Evolutionary conservation across 2,329 filamentous ascomycete genomes (phyloP).

Genomic region (Epichloe sp.): DNA sequence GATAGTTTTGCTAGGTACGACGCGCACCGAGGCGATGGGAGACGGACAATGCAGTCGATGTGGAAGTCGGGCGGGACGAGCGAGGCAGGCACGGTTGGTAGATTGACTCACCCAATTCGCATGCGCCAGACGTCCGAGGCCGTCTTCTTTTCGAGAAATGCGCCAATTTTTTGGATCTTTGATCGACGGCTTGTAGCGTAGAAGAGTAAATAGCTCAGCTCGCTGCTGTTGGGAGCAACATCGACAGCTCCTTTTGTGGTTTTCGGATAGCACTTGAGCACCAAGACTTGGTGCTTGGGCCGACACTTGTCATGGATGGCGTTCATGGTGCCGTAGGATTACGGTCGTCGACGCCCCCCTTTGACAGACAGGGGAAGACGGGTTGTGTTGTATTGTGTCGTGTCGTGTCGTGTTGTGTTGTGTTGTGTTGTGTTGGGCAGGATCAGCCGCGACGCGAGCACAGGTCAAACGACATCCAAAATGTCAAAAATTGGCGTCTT

Average conservation of each 20-base stretch:
- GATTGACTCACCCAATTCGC: conserved; percentile 58
- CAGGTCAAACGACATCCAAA: neutral
- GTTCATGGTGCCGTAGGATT: conserved; percentile 34
- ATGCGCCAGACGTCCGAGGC: conserved; percentile 81
- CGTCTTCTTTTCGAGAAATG: conserved; percentile 88
- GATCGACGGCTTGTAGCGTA: conserved; percentile 89
- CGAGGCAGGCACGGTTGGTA: neutral
- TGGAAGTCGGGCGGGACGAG: neutral
- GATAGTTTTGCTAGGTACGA: neutral
- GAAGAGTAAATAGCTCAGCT: conserved; percentile 92
- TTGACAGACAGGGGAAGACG: neutral
- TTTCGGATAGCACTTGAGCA: conserved; percentile 91
- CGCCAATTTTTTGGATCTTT: conserved; percentile 92
- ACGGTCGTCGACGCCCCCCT: neutral
- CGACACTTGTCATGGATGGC: conserved; percentile 57
- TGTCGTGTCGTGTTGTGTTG: neutral
- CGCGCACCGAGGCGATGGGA: neutral
- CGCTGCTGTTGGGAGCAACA: conserved; percentile 90
- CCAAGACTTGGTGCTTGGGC: conserved; percentile 91
- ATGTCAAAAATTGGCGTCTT: neutral
- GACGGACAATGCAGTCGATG: neutral
- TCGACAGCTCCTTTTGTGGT: conserved; percentile 84
- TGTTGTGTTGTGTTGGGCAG: neutral
- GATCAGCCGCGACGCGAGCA: neutral
- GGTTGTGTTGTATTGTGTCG: neutral